Conservation (phyloP, 352 stramenopile species). For the Phytophthora hybrid region DNA sequence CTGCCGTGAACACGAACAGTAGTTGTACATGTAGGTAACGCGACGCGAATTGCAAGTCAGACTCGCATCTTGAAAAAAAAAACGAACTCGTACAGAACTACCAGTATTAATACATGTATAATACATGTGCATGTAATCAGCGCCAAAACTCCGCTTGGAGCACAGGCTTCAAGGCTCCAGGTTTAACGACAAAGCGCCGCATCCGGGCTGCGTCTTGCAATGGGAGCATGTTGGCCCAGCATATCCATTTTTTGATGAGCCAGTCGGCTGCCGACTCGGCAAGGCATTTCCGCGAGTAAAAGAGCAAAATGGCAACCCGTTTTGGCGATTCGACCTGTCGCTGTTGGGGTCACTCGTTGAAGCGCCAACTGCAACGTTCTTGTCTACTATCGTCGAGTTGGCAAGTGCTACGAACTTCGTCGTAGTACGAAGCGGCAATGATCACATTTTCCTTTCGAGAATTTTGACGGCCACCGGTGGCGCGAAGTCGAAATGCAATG, state of each 20-base stretch:
- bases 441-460: too few relatives aligned
- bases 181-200: not conserved
- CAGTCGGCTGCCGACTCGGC: too few relatives aligned
- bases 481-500: too few relatives aligned
- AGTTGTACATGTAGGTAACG: not conserved
- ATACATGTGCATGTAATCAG: not conserved
- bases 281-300: too few relatives aligned
- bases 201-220: too few relatives aligned
- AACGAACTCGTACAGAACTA: not conserved
- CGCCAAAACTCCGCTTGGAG: not conserved
- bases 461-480: too few relatives aligned
- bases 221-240: too few relatives aligned
- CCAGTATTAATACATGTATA: too few relatives aligned
- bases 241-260: too few relatives aligned
- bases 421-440: not conserved
- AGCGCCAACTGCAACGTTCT: not conserved
- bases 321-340: not conserved
- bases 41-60: not conserved
- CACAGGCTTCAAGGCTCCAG: not conserved
- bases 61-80: not conserved
- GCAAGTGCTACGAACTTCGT: too few relatives aligned
- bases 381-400: not conserved
- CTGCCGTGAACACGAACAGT: not conserved
- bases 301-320: not conserved
- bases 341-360: not conserved